Evolutionary conservation across 352 stramenopile genomes (phyloP).

Genomic region (Phytophthora pini): DNA sequence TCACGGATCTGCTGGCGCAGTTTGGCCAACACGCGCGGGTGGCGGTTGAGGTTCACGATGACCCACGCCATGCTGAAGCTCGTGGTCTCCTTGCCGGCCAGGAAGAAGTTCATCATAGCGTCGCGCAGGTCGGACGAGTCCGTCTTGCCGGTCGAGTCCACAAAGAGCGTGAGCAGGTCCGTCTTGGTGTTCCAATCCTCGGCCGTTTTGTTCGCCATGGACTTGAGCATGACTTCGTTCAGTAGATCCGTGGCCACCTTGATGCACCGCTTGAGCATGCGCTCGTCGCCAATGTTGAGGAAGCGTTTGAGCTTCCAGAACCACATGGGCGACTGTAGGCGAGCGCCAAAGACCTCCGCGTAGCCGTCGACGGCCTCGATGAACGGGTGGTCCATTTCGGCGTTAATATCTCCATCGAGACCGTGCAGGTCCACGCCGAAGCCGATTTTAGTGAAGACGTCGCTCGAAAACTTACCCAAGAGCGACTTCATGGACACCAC

Average conservation of each 20-base stretch:
- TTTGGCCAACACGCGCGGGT: slow-evolving; percentile 54
- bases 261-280: slow-evolving; percentile 43
- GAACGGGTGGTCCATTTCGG: slow-evolving; percentile 50
- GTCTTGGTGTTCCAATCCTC: slow-evolving; percentile 37
- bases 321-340: slow-evolving; percentile 55
- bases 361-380: slow-evolving; percentile 55
- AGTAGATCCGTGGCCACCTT: slow-evolving; percentile 46
- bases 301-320: slow-evolving; percentile 58
- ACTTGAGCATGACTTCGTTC: slow-evolving; percentile 54
- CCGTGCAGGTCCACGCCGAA: slow-evolving; percentile 74
- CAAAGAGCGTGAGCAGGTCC: slow-evolving; percentile 53
- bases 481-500: slow-evolving; percentile 46
- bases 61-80: slow-evolving; percentile 63
- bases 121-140: slow-evolving; percentile 54
- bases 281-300: slow-evolving; percentile 46
- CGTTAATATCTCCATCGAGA: slow-evolving; percentile 38
- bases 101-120: slow-evolving; percentile 71
- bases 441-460: slow-evolving; percentile 78
- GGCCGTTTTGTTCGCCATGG: slow-evolving; percentile 34
- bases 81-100: slow-evolving; percentile 71
- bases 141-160: slow-evolving; percentile 45
- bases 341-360: slow-evolving; percentile 33
- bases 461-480: slow-evolving; percentile 68
- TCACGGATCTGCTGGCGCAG: slow-evolving; percentile 44
- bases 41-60: slow-evolving; percentile 61